A percentile compares a stretch with the other conserved stretches of the same genome.
Conservation (phyloP, 2,329 filamentous ascomycete species). For the Clathrospora elynae region DNA sequence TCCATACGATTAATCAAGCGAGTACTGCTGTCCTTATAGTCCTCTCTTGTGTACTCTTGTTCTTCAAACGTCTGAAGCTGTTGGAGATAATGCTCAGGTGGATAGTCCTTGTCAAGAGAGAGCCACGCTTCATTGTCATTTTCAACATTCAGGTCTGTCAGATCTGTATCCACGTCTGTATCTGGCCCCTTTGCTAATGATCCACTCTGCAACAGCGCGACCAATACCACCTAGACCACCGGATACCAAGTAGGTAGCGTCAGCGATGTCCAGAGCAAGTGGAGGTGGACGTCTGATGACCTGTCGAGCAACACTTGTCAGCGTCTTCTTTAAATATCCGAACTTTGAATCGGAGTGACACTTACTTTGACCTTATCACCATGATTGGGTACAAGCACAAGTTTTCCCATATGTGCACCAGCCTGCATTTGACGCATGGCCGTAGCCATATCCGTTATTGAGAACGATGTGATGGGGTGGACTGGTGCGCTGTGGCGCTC, state of each 20-base stretch:
- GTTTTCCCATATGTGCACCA: not conserved
- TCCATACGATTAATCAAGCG: constrained; percentile 22
- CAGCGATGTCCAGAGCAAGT: too few species aligned
- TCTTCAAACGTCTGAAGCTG: constrained; percentile 20
- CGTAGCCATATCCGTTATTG: not conserved
- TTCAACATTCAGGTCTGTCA: constrained; percentile 13
- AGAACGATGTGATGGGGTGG: not conserved
- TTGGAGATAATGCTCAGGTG: constrained; percentile 23
- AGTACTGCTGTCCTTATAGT: constrained; percentile 28
- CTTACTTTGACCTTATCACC: too few species aligned
- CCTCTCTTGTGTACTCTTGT: constrained; percentile 20
- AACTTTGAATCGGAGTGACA: too few species aligned
- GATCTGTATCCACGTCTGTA: constrained; percentile 19
- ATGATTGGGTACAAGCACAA: not conserved
- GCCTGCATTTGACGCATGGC: not conserved
- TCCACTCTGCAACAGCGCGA: too few species aligned
- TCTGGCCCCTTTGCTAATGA: too few species aligned
- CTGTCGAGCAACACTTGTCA: too few species aligned
- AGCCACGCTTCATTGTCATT: constrained; percentile 12
- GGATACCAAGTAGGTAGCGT: too few species aligned
- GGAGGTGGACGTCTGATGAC: too few species aligned
- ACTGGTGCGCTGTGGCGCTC: not conserved
- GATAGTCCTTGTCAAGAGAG: constrained; percentile 14
- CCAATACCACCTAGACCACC: too few species aligned
- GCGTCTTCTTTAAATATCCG: too few species aligned